A percentile compares a stretch with the other conserved stretches of the same genome.
These are phyloP conservation scores for Russula emetica DNA, from an alignment of 768 basidiomycete species.

Conservation along the genomic window DNA sequence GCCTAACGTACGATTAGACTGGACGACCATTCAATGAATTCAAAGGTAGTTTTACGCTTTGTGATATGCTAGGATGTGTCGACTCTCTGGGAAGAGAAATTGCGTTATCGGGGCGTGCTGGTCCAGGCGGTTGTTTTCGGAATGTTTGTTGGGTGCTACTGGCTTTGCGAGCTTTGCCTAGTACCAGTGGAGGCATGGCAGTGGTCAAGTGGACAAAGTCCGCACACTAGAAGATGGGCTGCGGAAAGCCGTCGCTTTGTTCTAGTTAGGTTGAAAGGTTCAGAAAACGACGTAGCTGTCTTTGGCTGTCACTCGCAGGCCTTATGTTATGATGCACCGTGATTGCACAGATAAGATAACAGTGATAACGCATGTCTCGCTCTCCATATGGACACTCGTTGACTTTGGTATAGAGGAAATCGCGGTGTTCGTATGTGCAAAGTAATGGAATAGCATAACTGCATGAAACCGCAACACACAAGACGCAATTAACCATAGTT, in stretches of 20 bases:
- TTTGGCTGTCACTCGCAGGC: not conserved
- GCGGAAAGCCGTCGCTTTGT: not conserved
- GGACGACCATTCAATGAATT: not conserved
- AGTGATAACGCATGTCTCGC: not conserved
- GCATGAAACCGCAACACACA: not conserved
- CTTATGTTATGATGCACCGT: not conserved
- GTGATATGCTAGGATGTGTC: not conserved
- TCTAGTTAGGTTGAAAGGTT: not conserved
- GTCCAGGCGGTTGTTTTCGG: slow-evolving; percentile 8
- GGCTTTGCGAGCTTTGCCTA: slow-evolving; percentile 14
- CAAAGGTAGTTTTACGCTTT: not conserved
- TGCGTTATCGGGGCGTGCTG: not conserved
- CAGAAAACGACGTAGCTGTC: not conserved
- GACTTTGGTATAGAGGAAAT: not conserved
- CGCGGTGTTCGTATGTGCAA: not conserved
- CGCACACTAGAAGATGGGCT: not conserved
- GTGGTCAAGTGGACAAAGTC: too few species aligned
- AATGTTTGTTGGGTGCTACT: slow-evolving; percentile 1
- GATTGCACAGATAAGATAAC: slow-evolving; percentile 1
- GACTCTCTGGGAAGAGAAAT: slow-evolving; percentile 3
- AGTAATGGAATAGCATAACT: not conserved
- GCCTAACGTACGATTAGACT: slow-evolving; percentile 11
- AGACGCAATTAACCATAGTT: slow-evolving; percentile 33
- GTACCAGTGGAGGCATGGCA: slow-evolving; percentile 1
- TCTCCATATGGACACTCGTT: not conserved